Conservation (phyloP, 2,329 filamentous ascomycete species). For the Ophiostoma perfectum region DNA sequence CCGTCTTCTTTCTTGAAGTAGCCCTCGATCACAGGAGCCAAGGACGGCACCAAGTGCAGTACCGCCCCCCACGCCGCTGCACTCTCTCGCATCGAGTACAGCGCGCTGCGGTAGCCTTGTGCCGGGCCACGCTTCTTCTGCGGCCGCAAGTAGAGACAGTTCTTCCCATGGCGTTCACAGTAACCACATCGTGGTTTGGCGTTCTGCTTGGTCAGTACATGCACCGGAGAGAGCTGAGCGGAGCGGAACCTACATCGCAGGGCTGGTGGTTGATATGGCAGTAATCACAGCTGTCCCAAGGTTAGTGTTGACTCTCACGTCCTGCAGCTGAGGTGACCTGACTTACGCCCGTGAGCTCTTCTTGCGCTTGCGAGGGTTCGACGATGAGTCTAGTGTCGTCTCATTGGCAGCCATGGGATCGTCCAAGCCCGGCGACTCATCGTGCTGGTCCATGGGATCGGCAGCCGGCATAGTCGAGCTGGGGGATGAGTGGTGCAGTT, state of each 20-base stretch:
- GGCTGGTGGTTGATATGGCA: slow-evolving; percentile 46
- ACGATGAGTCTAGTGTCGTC: slow-evolving; percentile 26
- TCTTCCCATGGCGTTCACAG: slow-evolving; percentile 38
- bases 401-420: slow-evolving; percentile 25
- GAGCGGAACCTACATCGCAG: slow-evolving; percentile 35
- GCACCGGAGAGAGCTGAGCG: not conserved
- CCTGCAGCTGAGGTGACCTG: not conserved
- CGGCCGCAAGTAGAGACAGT: slow-evolving; percentile 36
- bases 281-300: slow-evolving; percentile 39
- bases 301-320: slow-evolving; percentile 10
- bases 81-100: slow-evolving; percentile 38
- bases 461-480: not conserved
- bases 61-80: slow-evolving; percentile 38
- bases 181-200: slow-evolving; percentile 43
- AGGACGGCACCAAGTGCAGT: slow-evolving; percentile 35
- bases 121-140: slow-evolving; percentile 38
- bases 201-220: slow-evolving; percentile 29
- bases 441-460: slow-evolving; percentile 23
- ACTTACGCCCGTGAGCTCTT: slow-evolving; percentile 36
- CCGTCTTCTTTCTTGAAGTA: slow-evolving; percentile 33
- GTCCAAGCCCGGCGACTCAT: slow-evolving; percentile 18
- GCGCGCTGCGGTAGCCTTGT: slow-evolving; percentile 37
- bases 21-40: slow-evolving; percentile 36
- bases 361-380: slow-evolving; percentile 35
- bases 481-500: too few relatives aligned